Evolutionary conservation across 345 rosid species (phyloP), one percentile per base, ranked within the genome.

Genomic region (Xanthoceras sorbifolium): DNA sequence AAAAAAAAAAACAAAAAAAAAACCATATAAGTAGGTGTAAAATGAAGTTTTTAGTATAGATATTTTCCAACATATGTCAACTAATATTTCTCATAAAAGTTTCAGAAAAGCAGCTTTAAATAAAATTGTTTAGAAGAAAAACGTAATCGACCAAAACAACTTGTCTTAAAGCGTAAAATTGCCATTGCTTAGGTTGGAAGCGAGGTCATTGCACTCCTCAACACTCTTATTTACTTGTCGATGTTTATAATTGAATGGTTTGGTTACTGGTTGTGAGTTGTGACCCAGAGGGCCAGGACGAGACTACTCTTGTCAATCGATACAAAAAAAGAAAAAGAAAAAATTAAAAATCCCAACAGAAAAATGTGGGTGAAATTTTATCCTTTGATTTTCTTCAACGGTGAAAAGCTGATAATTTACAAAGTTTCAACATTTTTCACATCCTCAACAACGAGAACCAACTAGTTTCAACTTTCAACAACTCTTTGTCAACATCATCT

Each of bases 401-500:
- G 10, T 26, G 7, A 25, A 74, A 46, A 64, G 61, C 23, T 48
- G 44, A 48, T 17, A 60, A 64, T 74, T 63, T 64, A 64, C 77
- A 74, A 8, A 34, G 23, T 32, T 12, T 18, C 15, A 74, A 12
- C 69, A 63, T 74, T 74, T 44, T 5, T 63, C 77, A 74, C 9
- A 74, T 73, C 42, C 69, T 63, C 59, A 15, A 40, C 76, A 62
- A 42, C 18, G n/a, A 22, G 59, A 40, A 31, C 12, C 7, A 20
- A n/a, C 28, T n/a, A 14, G 31, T 3, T 52, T 18, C 71, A 3
- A 40, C 71, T 73, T 46, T 59, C 71, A 46, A 44, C 60, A 42
- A 20, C 40, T 42, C 61, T 28, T 60, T 22, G 18, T 72, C 67
- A 46, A 69, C 17, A 0, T 54, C 23, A 6, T 23, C 55, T 7